Percentiles rank a stretch among this genome's conserved stretches.
These are phyloP conservation scores for Trichosphaerium sp. DNA, from an alignment of 78 protist species.

Conservation along the genomic window DNA sequence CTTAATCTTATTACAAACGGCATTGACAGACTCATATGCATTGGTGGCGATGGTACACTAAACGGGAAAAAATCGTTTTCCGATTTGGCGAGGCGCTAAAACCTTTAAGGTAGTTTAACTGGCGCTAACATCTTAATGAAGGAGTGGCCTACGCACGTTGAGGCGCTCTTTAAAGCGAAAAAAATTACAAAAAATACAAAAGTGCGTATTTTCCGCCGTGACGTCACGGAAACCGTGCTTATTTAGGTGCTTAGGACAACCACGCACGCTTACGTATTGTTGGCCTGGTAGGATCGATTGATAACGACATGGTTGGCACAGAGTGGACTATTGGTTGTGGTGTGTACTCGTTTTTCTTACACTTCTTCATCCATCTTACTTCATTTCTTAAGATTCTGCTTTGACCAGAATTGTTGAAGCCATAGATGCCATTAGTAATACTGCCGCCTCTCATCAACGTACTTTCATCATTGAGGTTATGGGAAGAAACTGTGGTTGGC, in stretches of 20 bases:
- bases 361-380: too few species aligned
- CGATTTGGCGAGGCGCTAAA: too few species aligned
- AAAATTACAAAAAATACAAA: neutral
- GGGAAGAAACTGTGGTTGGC: conserved; percentile 58
- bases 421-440: conserved; percentile 49
- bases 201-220: neutral
- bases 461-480: conserved; percentile 63
- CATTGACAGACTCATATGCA: conserved; percentile 39
- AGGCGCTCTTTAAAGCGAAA: conserved; percentile 14
- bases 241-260: neutral
- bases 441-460: conserved; percentile 62
- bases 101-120: too few species aligned
- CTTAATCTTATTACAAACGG: conserved; percentile 33
- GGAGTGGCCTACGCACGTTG: conserved; percentile 38
- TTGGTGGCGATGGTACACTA: conserved; percentile 81
- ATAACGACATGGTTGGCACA: conserved; percentile 68
- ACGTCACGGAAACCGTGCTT: neutral
- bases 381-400: conserved; percentile 67
- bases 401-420: conserved; percentile 43
- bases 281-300: conserved; percentile 73
- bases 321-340: neutral
- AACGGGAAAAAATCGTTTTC: too few species aligned
- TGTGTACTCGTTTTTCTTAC: neutral
- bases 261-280: conserved; percentile 11
- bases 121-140: conserved; percentile 52